phyloP scores from a whole-genome alignment of 2,329 filamentous ascomycete genomes.

The Ascochyta koolunga region DNA sequence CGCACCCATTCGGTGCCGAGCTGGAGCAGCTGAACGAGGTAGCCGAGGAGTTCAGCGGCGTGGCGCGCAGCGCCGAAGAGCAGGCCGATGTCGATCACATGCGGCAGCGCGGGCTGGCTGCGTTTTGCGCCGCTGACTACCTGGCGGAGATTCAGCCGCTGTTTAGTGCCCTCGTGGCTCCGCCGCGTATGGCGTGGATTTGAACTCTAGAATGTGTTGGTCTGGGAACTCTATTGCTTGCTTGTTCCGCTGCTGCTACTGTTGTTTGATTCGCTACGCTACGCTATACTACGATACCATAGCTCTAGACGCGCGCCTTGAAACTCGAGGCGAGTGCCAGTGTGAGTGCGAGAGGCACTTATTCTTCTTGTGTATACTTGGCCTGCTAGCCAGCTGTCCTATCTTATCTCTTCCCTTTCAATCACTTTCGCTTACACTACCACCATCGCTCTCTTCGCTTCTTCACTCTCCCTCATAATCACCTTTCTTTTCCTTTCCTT shows the following conservation, averaged over 20 bases:
- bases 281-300: too few relatives aligned
- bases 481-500: too few relatives aligned
- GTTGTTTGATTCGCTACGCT: too few relatives aligned
- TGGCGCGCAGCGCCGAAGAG: constrained; percentile 64
- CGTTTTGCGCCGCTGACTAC: constrained; percentile 83
- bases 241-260: too few relatives aligned
- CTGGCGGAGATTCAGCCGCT: constrained; percentile 77
- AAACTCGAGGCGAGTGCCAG: too few relatives aligned
- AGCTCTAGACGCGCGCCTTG: constrained; percentile 1
- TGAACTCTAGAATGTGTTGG: constrained; percentile 11
- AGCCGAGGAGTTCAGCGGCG: constrained; percentile 79
- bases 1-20: constrained; percentile 86
- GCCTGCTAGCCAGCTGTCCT: neutral
- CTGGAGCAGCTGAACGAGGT: constrained; percentile 91
- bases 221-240: too few relatives aligned
- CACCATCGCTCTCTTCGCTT: neutral
- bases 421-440: constrained; percentile 6
- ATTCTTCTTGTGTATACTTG: constrained; percentile 13
- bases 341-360: too few relatives aligned
- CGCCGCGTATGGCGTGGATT: constrained; percentile 45
- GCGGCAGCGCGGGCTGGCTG: constrained; percentile 70
- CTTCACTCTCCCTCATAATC: too few relatives aligned
- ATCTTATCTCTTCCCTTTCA: constrained; percentile 3
- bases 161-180: constrained; percentile 33
- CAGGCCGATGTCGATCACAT: constrained; percentile 79